Percentiles rank a stretch among this genome's conserved stretches.
phyloP scores from a whole-genome alignment of 495 filamentous ascomycete genomes.

The Penicillium tannophilum region DNA sequence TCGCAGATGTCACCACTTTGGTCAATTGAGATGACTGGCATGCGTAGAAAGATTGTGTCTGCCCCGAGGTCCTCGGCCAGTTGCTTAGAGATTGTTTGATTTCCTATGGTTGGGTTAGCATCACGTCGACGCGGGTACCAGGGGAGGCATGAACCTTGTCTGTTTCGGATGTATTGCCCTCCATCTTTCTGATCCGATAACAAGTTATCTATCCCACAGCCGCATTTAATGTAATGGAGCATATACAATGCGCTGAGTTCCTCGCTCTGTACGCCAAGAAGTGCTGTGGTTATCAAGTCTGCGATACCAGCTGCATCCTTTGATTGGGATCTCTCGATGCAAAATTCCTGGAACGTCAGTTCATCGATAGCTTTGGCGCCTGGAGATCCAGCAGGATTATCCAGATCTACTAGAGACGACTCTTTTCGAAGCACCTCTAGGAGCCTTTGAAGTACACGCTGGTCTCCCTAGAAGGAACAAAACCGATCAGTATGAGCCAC shows the following conservation, averaged over 20 bases:
- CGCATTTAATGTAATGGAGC: constrained; percentile 47
- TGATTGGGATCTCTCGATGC: not conserved
- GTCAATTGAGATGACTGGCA: constrained; percentile 18
- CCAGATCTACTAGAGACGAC: constrained; percentile 8
- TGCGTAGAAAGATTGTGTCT: constrained; percentile 6
- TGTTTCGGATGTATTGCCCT: constrained; percentile 43
- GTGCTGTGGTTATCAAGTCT: constrained; percentile 17
- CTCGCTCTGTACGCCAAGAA: constrained; percentile 42
- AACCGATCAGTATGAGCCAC: not conserved
- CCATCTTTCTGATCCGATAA: constrained; percentile 45
- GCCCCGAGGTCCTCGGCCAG: constrained; percentile 21
- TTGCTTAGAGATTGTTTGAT: constrained; percentile 34
- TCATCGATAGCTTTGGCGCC: constrained; percentile 25
- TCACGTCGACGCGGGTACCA: not conserved
- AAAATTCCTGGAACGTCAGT: constrained; percentile 29
- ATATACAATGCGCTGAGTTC: constrained; percentile 49
- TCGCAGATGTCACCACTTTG: constrained; percentile 21
- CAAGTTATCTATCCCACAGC: constrained; percentile 43
- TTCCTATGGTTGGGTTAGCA: constrained; percentile 11
- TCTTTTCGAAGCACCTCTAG: constrained; percentile 11
- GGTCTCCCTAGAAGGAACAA: constrained; percentile 14
- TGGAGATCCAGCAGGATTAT: constrained; percentile 10
- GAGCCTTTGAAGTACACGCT: constrained; percentile 8
- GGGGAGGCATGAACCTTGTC: constrained; percentile 16
- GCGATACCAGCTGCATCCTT: not conserved